Base-by-base conservation (phyloP, 306 rosid genomes). In the Fragaria ananassa region DNA sequence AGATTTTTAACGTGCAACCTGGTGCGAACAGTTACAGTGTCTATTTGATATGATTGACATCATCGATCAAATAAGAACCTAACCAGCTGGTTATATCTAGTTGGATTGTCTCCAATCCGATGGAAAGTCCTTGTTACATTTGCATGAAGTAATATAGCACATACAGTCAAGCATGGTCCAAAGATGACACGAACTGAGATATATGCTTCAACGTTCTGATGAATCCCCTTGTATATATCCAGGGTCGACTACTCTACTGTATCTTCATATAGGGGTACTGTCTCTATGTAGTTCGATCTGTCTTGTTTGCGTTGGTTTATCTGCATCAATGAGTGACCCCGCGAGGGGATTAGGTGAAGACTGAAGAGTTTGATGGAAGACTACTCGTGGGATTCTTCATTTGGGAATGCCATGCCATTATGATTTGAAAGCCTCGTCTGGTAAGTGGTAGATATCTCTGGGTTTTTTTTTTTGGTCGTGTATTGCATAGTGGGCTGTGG, bases 1-100 rank as follows among this genome's bases (percentile, higher is more conserved):
- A 63, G 82, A 83, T 70, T 76, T 77, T 73, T 92, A 79, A 81
- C 97, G 93, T 92, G 96, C 83, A 74, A 76, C 66, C 84, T 74
- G 50, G 50, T 81, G 62, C n/a, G n/a, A 86, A 90, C 93, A 89
- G 92, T 90, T 65, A 35, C 70, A 37, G 46, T 37, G 14, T 63
- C n/a, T 35, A 34, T 63, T 35, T 64, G 46, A 64, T 64, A 64
- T 64, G 42, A 62, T 62, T 34, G 66, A 27, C 39, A 31, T 63
- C 39, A 31, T 63, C 11, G 12, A 63, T 10, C 65, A 58, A 11
- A 34, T 41, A 12, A 60, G 9, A 14, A 44, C 44, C 44, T 62
- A 62, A 17, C 68, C 17, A 7, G 68, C 68, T 27, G 11, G 42
- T 39, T 12, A 27, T 12, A 21, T n/a, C n/a, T 31, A 63, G 15